phyloP scores from a whole-genome alignment of 768 basidiomycete species.

The Boletus pseudopeckii region DNA sequence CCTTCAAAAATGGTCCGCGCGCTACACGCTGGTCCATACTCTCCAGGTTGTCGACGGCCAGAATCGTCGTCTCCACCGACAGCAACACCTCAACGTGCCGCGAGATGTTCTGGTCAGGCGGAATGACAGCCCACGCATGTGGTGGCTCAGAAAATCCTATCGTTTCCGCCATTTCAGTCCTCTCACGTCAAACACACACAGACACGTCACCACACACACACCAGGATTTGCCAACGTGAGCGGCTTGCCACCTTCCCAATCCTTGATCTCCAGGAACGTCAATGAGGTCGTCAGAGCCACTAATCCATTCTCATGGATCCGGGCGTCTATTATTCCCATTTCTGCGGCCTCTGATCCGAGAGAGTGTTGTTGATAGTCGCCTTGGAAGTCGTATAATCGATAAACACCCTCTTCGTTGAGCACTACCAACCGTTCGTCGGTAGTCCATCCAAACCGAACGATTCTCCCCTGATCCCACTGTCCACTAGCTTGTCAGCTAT shows the following conservation, averaged over 20 bases:
- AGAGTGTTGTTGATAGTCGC: slow-evolving; percentile 82
- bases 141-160: slow-evolving; percentile 76
- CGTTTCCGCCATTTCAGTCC: slow-evolving; percentile 3
- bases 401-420: slow-evolving; percentile 92
- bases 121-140: slow-evolving; percentile 82
- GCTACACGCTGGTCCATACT: slow-evolving; percentile 82
- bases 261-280: slow-evolving; percentile 80
- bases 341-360: slow-evolving; percentile 81
- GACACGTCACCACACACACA: slow-evolving; percentile 39
- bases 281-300: slow-evolving; percentile 80
- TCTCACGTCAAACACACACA: slow-evolving; percentile 1
- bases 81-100: slow-evolving; percentile 88
- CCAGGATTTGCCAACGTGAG: slow-evolving; percentile 71
- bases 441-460: slow-evolving; percentile 78
- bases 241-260: slow-evolving; percentile 79
- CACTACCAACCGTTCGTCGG: slow-evolving; percentile 77
- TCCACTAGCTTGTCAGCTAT: slow-evolving; percentile 15
- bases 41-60: slow-evolving; percentile 87
- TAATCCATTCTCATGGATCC: slow-evolving; percentile 81
- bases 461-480: slow-evolving; percentile 93
- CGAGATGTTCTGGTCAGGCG: slow-evolving; percentile 85
- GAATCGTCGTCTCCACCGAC: slow-evolving; percentile 75
- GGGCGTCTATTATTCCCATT: slow-evolving; percentile 79
- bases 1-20: slow-evolving; percentile 83
- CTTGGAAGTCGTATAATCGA: slow-evolving; percentile 83